Percentiles rank a stretch among this genome's conserved stretches.
Conservation (phyloP, 2,329 filamentous ascomycete genomes). For the Penicillium hesseltinei region DNA sequence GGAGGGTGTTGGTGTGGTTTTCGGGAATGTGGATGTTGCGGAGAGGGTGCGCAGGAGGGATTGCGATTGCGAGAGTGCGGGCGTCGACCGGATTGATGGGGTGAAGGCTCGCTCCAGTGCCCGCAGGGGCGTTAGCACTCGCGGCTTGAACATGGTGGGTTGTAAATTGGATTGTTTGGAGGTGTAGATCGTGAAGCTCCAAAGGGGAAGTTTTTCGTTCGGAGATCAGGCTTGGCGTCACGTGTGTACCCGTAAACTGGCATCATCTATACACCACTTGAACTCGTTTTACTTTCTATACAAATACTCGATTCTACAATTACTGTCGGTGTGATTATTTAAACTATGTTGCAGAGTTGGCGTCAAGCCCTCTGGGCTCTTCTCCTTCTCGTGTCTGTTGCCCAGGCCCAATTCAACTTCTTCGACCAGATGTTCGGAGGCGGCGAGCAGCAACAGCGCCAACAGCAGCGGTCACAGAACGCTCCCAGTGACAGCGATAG, state of each 20-base stretch:
- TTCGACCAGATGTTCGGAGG: conserved; percentile 96
- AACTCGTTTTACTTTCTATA: neutral
- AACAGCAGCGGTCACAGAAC: conserved; percentile 65
- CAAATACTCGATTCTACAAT: neutral
- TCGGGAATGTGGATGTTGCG: conserved; percentile 26
- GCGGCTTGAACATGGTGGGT: conserved; percentile 45
- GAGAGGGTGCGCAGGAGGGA: conserved; percentile 32
- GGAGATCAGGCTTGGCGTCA: conserved; percentile 29
- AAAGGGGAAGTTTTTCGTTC: conserved; percentile 31
- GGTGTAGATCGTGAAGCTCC: conserved; percentile 18
- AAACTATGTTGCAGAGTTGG: conserved; percentile 28
- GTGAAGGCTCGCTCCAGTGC: conserved; percentile 38
- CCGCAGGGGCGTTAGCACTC: conserved; percentile 40
- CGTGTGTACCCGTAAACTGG: conserved; percentile 31
- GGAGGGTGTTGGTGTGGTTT: conserved; percentile 24
- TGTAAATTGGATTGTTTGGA: conserved; percentile 15
- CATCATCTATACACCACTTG: conserved; percentile 24
- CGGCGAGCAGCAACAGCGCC: conserved; percentile 54
- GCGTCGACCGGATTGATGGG: conserved; percentile 31
- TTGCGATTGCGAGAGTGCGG: conserved; percentile 27
- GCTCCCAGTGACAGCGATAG: conserved; percentile 78
- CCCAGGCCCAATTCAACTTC: conserved; percentile 85
- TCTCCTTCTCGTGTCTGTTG: conserved; percentile 58
- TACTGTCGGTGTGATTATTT: neutral
- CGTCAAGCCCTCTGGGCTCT: conserved; percentile 44